Conservation (phyloP, 306 rosid genomes). For the Acacia melanoxylon region DNA sequence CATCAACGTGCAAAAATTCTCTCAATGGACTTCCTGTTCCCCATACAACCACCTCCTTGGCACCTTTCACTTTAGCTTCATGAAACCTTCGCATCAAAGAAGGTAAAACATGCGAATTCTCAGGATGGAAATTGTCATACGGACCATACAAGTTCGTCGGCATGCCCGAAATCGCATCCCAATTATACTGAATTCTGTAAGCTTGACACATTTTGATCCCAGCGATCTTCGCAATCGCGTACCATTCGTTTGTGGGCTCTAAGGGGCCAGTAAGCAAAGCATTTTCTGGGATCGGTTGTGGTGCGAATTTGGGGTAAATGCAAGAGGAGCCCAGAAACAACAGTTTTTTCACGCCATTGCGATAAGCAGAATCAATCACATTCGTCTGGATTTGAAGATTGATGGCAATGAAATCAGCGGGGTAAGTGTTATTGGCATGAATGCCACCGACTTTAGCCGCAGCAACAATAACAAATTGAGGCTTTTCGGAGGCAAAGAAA, state of each 20-base stretch:
- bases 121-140: slow-evolving; percentile 81
- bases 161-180: slow-evolving; percentile 98
- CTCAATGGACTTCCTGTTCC: slow-evolving; percentile 91
- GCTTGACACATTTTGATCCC: slow-evolving; percentile 98
- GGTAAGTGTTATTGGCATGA: slow-evolving; percentile 93
- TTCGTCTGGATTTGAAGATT: slow-evolving; percentile 96
- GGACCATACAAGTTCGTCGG: slow-evolving; percentile 94
- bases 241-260: slow-evolving; percentile 98
- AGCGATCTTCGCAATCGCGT: slow-evolving; percentile 92
- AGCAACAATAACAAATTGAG: slow-evolving; percentile 77
- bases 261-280: slow-evolving; percentile 83
- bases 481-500: slow-evolving; percentile 75
- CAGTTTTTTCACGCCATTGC: slow-evolving; percentile 69
- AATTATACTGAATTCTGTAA: slow-evolving; percentile 71
- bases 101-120: slow-evolving; percentile 90
- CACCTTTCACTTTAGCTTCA: slow-evolving; percentile 76
- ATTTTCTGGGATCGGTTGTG: slow-evolving; percentile 84
- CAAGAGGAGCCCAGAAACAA: slow-evolving; percentile 91
- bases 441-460: slow-evolving; percentile 99
- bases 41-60: slow-evolving; percentile 95
- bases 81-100: slow-evolving; percentile 93
- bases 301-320: slow-evolving; percentile 94
- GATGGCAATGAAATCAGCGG: slow-evolving; percentile 83
- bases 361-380: slow-evolving; percentile 75
- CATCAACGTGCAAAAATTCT: slow-evolving; percentile 94